A percentile compares a stretch with the other conserved stretches of the same genome.
These are phyloP conservation scores for Inonotus obliquus DNA, from an alignment of 1,284 basidiomycete genomes.

Conservation along the genomic window DNA sequence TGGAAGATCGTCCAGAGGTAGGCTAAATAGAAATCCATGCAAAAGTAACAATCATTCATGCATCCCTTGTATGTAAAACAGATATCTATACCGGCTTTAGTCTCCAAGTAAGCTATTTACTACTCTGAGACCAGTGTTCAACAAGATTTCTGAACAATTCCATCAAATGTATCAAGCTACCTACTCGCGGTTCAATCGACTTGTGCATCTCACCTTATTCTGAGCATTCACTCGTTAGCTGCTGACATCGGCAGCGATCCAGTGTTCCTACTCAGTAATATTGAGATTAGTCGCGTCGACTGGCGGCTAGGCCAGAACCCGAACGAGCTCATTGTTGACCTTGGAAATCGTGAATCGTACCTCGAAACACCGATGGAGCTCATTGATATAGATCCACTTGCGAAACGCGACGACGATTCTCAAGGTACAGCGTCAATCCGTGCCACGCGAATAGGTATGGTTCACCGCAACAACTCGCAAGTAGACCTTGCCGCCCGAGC, in stretches of 20 bases:
- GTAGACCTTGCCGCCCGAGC: background rate
- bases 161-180: constrained; percentile 19
- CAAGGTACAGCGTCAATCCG: background rate
- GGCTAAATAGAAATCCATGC: background rate
- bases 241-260: constrained; percentile 25
- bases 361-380: background rate
- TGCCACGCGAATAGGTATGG: background rate
- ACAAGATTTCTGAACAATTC: background rate
- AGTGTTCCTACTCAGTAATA: constrained; percentile 28
- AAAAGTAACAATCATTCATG: background rate
- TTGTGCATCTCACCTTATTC: constrained; percentile 30
- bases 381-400: constrained; percentile 5
- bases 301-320: constrained; percentile 24
- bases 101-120: constrained; percentile 23
- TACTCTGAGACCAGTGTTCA: background rate
- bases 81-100: constrained; percentile 24
- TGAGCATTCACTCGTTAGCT: constrained; percentile 30
- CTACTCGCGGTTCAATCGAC: constrained; percentile 24
- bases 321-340: constrained; percentile 28
- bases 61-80: background rate
- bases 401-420: background rate
- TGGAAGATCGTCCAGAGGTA: constrained; percentile 1
- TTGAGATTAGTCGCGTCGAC: constrained; percentile 28
- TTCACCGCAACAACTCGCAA: background rate
- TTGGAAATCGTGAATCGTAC: constrained; percentile 4